Conservation (phyloP, 2,329 filamentous ascomycete species). For the Clonostachys rhizophaga region DNA sequence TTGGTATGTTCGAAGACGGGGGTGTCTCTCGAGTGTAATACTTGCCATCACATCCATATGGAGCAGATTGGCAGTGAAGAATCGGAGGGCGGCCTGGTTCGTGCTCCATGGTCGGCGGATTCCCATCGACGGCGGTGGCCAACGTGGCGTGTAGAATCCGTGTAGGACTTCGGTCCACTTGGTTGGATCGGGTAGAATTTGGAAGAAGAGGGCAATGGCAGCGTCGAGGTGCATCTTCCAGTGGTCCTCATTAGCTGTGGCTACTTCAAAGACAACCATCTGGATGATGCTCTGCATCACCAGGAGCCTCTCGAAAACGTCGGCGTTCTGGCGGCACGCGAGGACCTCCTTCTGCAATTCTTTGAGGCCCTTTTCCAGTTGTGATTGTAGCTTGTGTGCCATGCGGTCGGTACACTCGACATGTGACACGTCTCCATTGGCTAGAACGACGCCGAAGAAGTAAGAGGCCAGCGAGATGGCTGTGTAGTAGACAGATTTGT, state of each 20-base stretch:
- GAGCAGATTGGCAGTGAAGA: slow-evolving; percentile 39
- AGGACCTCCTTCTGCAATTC: slow-evolving; percentile 37
- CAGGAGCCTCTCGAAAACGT: slow-evolving; percentile 23
- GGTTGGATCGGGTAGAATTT: slow-evolving; percentile 30
- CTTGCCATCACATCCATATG: slow-evolving; percentile 46
- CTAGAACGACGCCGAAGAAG: slow-evolving; percentile 45
- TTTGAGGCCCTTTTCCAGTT: slow-evolving; percentile 36
- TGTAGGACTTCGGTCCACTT: slow-evolving; percentile 28
- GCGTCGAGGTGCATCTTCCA: slow-evolving; percentile 46
- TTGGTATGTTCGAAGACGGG: slow-evolving; percentile 36
- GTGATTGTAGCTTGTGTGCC: slow-evolving; percentile 32
- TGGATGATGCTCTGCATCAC: slow-evolving; percentile 48
- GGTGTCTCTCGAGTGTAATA: slow-evolving; percentile 34
- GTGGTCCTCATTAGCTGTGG: slow-evolving; percentile 36
- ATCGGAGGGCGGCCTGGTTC: slow-evolving; percentile 40
- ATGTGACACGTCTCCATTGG: slow-evolving; percentile 5
- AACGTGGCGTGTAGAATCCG: slow-evolving; percentile 18
- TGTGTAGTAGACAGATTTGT: slow-evolving; percentile 53
- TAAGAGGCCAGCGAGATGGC: slow-evolving; percentile 51
- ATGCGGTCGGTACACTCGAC: slow-evolving; percentile 18
- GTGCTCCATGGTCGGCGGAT: slow-evolving; percentile 32
- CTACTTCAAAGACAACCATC: slow-evolving; percentile 47
- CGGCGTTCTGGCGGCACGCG: slow-evolving; percentile 15
- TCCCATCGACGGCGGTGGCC: slow-evolving; percentile 24
- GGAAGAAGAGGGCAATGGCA: slow-evolving; percentile 41